Evolutionary conservation across 441 rosid species (phyloP).

Genomic region (Aleurites moluccanus): DNA sequence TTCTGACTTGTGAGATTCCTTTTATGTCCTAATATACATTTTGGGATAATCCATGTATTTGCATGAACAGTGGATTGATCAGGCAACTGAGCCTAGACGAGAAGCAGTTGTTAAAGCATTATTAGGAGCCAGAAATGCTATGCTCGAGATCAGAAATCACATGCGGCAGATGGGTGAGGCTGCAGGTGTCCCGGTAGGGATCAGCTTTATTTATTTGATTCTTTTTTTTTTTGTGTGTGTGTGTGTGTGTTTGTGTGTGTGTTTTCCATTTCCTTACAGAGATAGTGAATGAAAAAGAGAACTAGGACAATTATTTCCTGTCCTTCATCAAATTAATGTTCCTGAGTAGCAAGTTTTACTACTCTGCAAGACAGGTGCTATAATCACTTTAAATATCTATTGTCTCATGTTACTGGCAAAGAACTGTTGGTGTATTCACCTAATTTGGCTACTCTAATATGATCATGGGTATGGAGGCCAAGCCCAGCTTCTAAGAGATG

Average conservation of each 20-base stretch:
- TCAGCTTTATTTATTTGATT: slow-evolving; percentile 16
- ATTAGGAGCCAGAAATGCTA: slow-evolving; percentile 68
- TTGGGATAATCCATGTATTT: slow-evolving; percentile 29
- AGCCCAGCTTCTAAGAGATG: too few species aligned
- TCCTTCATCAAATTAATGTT: background rate
- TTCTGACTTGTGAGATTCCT: background rate
- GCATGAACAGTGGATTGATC: slow-evolving; percentile 73
- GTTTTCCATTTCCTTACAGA: background rate
- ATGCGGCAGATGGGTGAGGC: slow-evolving; percentile 94
- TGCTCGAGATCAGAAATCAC: slow-evolving; percentile 70
- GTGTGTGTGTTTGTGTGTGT: too few species aligned
- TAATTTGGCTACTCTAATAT: background rate
- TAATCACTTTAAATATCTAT: background rate
- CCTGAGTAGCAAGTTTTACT: background rate
- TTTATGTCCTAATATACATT: slow-evolving; percentile 15
- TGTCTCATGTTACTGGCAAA: slow-evolving; percentile 4
- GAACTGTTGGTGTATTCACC: background rate
- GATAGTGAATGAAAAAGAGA: background rate
- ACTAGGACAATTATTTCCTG: background rate
- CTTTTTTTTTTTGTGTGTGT: background rate
- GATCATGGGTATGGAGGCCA: background rate
- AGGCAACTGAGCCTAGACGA: slow-evolving; percentile 49
- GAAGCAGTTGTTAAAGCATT: slow-evolving; percentile 59
- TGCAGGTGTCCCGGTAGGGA: slow-evolving; percentile 82
- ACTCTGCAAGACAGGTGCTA: background rate